Conservation (phyloP, 768 basidiomycete genomes). For the Galerina sulciceps region DNA sequence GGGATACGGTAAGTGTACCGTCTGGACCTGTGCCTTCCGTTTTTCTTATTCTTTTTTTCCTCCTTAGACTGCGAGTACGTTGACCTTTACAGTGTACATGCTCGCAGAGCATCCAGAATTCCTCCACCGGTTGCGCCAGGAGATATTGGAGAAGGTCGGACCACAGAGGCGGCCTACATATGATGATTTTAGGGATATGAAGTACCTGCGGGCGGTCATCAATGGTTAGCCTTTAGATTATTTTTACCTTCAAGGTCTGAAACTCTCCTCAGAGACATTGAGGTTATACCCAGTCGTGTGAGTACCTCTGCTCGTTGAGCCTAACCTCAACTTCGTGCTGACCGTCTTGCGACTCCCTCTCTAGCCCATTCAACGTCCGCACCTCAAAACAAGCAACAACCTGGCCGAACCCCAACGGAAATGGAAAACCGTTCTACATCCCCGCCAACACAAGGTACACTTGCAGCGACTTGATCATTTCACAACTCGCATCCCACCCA, state of each 20-base stretch:
- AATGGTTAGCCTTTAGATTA: slow-evolving; percentile 33
- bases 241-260: not conserved
- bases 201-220: slow-evolving; percentile 34
- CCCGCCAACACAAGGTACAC: slow-evolving; percentile 42
- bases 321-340: slow-evolving; percentile 34
- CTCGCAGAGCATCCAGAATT: slow-evolving; percentile 49
- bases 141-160: slow-evolving; percentile 44
- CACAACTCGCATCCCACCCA: slow-evolving; percentile 35
- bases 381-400: slow-evolving; percentile 12
- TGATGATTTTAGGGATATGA: slow-evolving; percentile 52
- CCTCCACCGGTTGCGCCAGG: slow-evolving; percentile 39
- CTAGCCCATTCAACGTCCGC: slow-evolving; percentile 12
- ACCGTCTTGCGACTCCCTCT: slow-evolving; percentile 29
- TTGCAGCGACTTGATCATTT: not conserved
- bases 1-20: slow-evolving; percentile 40
- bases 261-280: slow-evolving; percentile 37
- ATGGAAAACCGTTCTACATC: slow-evolving; percentile 25
- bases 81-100: slow-evolving; percentile 50
- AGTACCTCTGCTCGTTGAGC: slow-evolving; percentile 4
- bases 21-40: not conserved
- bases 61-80: slow-evolving; percentile 44
- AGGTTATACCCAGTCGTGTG: slow-evolving; percentile 41
- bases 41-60: not conserved
- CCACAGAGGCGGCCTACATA: slow-evolving; percentile 39
- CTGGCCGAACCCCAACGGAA: slow-evolving; percentile 20